phyloP scores from a whole-genome alignment of 2,329 filamentous ascomycete species.

The Diaporthe batatas region DNA sequence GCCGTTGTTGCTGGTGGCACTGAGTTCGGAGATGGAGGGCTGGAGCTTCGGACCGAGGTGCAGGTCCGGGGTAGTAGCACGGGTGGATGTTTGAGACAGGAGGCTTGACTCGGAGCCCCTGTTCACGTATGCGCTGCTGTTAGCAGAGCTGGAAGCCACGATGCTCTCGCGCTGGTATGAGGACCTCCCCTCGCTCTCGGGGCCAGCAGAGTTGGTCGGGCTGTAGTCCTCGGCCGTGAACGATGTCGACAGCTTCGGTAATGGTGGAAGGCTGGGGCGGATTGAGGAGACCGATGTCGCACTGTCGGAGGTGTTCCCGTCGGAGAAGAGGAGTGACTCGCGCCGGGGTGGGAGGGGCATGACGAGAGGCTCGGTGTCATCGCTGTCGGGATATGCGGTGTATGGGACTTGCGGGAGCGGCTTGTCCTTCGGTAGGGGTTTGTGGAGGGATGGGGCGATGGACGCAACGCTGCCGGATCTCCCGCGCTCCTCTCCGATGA shows the following conservation, averaged over 20 bases:
- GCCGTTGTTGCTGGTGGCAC: slow-evolving; percentile 73
- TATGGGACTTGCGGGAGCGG: slow-evolving; percentile 76
- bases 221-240: slow-evolving; percentile 63
- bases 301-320: slow-evolving; percentile 58
- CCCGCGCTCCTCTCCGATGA: slow-evolving; percentile 53
- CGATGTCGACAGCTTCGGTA: slow-evolving; percentile 70
- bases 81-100: slow-evolving; percentile 84
- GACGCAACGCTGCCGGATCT: slow-evolving; percentile 48
- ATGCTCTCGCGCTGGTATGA: slow-evolving; percentile 76
- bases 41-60: slow-evolving; percentile 67
- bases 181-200: slow-evolving; percentile 64
- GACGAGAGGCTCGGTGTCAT: slow-evolving; percentile 50
- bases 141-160: slow-evolving; percentile 81
- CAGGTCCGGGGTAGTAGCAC: slow-evolving; percentile 87
- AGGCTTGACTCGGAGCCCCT: slow-evolving; percentile 86
- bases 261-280: slow-evolving; percentile 64
- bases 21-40: slow-evolving; percentile 77
- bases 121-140: slow-evolving; percentile 82
- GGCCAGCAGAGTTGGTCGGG: slow-evolving; percentile 56
- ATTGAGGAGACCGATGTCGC: slow-evolving; percentile 63
- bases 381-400: slow-evolving; percentile 57
- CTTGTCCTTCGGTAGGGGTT: slow-evolving; percentile 70
- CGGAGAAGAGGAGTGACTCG: slow-evolving; percentile 54
- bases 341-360: slow-evolving; percentile 54
- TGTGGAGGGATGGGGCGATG: slow-evolving; percentile 44